Evolutionary conservation across 164 flowering plant species (phyloP).

Genomic region (Tinospora cordifolia): DNA sequence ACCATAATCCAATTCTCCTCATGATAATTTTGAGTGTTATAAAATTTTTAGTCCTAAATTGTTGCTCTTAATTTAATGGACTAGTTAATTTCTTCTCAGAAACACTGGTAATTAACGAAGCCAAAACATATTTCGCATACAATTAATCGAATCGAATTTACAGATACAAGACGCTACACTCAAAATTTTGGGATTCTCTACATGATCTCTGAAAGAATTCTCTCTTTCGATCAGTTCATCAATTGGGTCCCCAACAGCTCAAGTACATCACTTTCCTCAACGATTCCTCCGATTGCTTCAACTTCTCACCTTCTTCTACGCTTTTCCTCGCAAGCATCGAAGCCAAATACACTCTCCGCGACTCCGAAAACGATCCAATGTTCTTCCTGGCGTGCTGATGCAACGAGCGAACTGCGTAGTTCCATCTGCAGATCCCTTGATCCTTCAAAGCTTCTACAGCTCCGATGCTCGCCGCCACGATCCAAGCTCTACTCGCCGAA

Average conservation of each 20-base stretch:
- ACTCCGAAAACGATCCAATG: conserved; percentile 8
- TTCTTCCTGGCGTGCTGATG: conserved; percentile 15
- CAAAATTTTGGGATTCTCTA: too few relatives aligned
- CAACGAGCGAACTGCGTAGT: conserved; percentile 1
- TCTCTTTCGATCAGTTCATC: neutral
- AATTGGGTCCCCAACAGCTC: conserved; percentile 23
- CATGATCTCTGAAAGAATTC: too few relatives aligned
- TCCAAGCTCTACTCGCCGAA: neutral
- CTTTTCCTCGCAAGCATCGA: neutral
- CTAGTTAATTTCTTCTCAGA: too few relatives aligned
- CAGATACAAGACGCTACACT: too few relatives aligned
- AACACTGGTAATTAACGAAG: too few relatives aligned
- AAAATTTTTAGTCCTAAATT: too few relatives aligned
- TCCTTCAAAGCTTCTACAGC: conserved; percentile 20
- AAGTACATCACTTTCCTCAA: conserved; percentile 23
- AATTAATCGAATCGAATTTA: too few relatives aligned
- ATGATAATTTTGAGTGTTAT: too few relatives aligned
- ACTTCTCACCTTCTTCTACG: neutral
- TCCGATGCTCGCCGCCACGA: conserved; percentile 12
- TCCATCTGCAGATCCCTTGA: conserved; percentile 25
- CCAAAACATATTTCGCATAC: too few relatives aligned
- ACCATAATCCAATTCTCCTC: too few relatives aligned
- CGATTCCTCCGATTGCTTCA: conserved; percentile 17
- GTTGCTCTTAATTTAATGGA: too few relatives aligned
- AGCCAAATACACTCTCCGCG: conserved; percentile 9